Percentiles rank a stretch among this genome's conserved stretches.
Conservation (phyloP, 768 basidiomycete species). For the Coprinopsis sp. region DNA sequence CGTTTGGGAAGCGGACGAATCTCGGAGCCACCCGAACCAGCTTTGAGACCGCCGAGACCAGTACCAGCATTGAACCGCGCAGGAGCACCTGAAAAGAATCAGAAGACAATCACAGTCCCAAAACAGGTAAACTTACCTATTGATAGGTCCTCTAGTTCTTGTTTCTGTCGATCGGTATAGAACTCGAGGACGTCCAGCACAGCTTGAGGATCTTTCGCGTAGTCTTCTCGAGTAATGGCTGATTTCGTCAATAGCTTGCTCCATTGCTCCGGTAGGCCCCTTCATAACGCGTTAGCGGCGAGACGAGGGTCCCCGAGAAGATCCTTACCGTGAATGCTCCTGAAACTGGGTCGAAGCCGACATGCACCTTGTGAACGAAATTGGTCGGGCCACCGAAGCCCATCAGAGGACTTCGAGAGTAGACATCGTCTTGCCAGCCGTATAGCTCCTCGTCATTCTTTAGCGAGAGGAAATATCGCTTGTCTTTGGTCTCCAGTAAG, state of each 20-base stretch:
- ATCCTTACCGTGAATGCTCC: constrained; percentile 86
- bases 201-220: constrained; percentile 94
- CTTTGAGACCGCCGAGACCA: constrained; percentile 74
- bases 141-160: constrained; percentile 67
- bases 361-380: constrained; percentile 98
- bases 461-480: constrained; percentile 73
- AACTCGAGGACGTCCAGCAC: constrained; percentile 97
- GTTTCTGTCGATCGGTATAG: constrained; percentile 96
- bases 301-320: background rate
- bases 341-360: constrained; percentile 90
- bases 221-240: constrained; percentile 97
- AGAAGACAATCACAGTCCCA: constrained; percentile 9
- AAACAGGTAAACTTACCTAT: constrained; percentile 25
- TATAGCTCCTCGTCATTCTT: constrained; percentile 98
- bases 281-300: constrained; percentile 4
- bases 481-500: constrained; percentile 79
- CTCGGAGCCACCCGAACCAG: constrained; percentile 23
- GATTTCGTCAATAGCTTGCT: constrained; percentile 94
- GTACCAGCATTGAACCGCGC: constrained; percentile 89
- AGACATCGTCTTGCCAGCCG: constrained; percentile 96
- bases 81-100: constrained; percentile 42
- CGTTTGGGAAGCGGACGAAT: constrained; percentile 27
- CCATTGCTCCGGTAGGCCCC: constrained; percentile 99
- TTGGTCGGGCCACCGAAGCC: constrained; percentile 94
- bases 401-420: constrained; percentile 86